These are phyloP conservation scores for Cryphonectria japonica DNA, from an alignment of 2,329 filamentous ascomycete genomes.

Conservation along the genomic window DNA sequence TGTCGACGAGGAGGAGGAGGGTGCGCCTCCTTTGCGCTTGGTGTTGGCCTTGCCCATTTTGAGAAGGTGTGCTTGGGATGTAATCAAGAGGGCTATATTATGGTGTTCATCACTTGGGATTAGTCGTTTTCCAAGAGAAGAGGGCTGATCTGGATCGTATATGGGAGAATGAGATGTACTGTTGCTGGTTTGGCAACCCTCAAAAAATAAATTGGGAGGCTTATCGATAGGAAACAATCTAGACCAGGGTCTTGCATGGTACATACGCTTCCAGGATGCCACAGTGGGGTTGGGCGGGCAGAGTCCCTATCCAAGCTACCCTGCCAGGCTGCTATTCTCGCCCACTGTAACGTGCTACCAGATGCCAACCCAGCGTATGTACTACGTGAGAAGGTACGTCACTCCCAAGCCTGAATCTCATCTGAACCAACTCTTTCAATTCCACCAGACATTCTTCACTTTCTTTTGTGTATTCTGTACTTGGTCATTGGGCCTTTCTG, in stretches of 20 bases:
- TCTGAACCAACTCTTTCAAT: background rate
- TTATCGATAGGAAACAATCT: constrained; percentile 8
- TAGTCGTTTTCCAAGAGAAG: background rate
- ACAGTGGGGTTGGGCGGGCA: background rate
- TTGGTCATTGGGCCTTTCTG: background rate
- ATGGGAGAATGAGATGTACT: background rate
- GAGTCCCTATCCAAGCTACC: background rate
- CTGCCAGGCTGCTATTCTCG: background rate
- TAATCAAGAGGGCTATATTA: constrained; percentile 6
- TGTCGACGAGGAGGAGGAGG: constrained; percentile 38
- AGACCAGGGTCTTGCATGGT: background rate
- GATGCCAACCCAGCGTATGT: background rate
- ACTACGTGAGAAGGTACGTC: background rate
- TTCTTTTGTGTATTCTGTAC: background rate
- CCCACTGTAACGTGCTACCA: background rate
- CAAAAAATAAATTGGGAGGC: constrained; percentile 11
- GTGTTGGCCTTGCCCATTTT: constrained; percentile 47
- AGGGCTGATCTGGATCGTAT: background rate
- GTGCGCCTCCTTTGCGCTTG: constrained; percentile 40
- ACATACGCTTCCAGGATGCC: background rate
- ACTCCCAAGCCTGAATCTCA: background rate
- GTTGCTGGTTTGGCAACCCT: background rate
- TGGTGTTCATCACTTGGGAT: constrained; percentile 10
- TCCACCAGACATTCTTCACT: background rate
- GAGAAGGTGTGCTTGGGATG: background rate